Percentiles rank a stretch among this genome's conserved stretches.
These are phyloP conservation scores for Trypanosoma grayi DNA, from an alignment of 208 protist genomes.

Conservation along the genomic window DNA sequence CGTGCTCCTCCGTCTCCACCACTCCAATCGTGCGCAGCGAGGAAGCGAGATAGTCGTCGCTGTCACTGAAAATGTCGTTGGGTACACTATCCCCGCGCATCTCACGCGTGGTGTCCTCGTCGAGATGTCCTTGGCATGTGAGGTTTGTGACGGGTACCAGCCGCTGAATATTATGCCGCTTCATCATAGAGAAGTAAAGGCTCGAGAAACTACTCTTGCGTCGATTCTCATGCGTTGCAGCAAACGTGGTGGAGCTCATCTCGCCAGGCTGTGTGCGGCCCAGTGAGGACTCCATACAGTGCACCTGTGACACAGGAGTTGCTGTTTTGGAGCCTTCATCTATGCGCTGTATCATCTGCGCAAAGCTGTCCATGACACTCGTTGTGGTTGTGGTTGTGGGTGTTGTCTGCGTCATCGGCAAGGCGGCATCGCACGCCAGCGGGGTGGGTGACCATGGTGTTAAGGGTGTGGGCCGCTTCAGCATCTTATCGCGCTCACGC, in stretches of 20 bases:
- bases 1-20: constrained; percentile 46
- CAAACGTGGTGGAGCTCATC: not conserved
- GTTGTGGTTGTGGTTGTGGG: not conserved
- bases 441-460: not conserved
- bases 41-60: constrained; percentile 19
- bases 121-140: not conserved
- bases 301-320: not conserved
- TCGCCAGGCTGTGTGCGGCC: not conserved
- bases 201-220: constrained; percentile 41
- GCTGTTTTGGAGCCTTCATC: constrained; percentile 1
- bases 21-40: constrained; percentile 30
- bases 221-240: constrained; percentile 23
- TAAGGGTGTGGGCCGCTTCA: not conserved
- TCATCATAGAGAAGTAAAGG: constrained; percentile 37
- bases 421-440: no score
- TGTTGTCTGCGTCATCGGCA: not conserved
- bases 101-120: constrained; percentile 12
- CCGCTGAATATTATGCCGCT: constrained; percentile 14
- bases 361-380: not conserved
- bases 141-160: not conserved
- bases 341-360: not conserved
- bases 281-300: not conserved
- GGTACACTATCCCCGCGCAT: not conserved
- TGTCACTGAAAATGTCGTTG: constrained; percentile 7
- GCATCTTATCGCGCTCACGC: constrained; percentile 9